These are phyloP conservation scores for Oryza longistaminata DNA, from an alignment of 176 grass and related monocot species.

Conservation along the genomic window DNA sequence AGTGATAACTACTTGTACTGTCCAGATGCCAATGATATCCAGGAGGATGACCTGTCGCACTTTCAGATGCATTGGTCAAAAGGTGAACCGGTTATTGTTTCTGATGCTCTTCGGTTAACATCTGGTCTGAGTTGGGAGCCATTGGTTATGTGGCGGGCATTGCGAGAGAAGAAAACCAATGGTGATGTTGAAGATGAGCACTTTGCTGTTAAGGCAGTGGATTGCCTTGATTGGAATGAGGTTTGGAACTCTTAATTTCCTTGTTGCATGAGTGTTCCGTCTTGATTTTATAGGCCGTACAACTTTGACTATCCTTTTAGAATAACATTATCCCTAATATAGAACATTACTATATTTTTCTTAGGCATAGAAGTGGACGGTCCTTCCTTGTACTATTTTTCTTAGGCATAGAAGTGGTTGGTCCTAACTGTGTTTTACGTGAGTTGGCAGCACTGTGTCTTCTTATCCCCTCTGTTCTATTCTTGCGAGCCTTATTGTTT, in stretches of 20 bases:
- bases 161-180: slow-evolving; percentile 56
- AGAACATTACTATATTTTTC: background rate
- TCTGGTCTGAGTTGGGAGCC: slow-evolving; percentile 89
- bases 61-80: slow-evolving; percentile 87
- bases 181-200: slow-evolving; percentile 41
- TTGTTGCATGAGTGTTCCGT: background rate
- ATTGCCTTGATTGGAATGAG: slow-evolving; percentile 90
- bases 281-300: background rate
- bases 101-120: slow-evolving; percentile 60
- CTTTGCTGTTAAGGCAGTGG: slow-evolving; percentile 54
- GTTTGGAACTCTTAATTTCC: slow-evolving; percentile 36
- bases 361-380: no score
- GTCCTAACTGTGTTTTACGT: background rate
- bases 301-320: background rate
- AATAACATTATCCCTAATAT: background rate
- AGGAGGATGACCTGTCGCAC: slow-evolving; percentile 57
- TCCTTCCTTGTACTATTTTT: background rate
- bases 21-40: slow-evolving; percentile 50
- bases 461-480: background rate
- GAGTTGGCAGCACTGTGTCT: background rate
- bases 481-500: background rate
- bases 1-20: slow-evolving; percentile 79
- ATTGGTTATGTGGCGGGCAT: slow-evolving; percentile 88
- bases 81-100: slow-evolving; percentile 82
- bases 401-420: no score